Percentiles rank a stretch among this genome's conserved stretches.
These are phyloP conservation scores for Fusarium proliferatum DNA, from an alignment of 2,329 filamentous ascomycete species.

Conservation along the genomic window DNA sequence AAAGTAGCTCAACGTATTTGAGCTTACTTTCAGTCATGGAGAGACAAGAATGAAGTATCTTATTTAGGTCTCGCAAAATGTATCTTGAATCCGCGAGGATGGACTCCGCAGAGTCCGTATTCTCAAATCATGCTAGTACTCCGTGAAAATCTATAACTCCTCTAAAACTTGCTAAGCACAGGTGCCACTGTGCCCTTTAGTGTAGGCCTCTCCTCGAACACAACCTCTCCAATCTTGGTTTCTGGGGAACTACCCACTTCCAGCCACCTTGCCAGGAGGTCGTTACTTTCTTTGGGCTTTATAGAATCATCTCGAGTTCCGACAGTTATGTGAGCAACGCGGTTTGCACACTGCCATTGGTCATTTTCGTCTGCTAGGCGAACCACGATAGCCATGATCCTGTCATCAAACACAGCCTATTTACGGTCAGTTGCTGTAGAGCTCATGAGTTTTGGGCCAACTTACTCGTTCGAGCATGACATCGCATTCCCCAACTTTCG, in stretches of 20 bases:
- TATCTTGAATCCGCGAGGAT: neutral
- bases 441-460: neutral
- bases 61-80: neutral
- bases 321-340: conserved; percentile 86
- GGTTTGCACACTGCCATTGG: conserved; percentile 78
- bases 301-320: conserved; percentile 80
- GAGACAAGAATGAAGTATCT: neutral
- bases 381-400: conserved; percentile 92
- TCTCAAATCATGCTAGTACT: neutral
- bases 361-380: conserved; percentile 70
- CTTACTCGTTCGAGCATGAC: conserved; percentile 71
- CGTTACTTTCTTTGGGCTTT: conserved; percentile 96
- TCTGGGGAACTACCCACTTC: conserved; percentile 60
- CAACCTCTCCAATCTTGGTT: conserved; percentile 60
- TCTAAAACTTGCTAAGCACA: conserved; percentile 59
- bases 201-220: conserved; percentile 61
- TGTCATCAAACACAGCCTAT: conserved; percentile 81
- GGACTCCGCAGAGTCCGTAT: neutral
- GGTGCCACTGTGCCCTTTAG: conserved; percentile 61
- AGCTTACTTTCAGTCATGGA: neutral
- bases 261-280: conserved; percentile 81
- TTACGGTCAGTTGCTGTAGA: conserved; percentile 36
- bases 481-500: conserved; percentile 69
- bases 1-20: neutral
- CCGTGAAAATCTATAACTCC: neutral